phyloP scores from a whole-genome alignment of 768 basidiomycete species.

The Nidularia sp. region DNA sequence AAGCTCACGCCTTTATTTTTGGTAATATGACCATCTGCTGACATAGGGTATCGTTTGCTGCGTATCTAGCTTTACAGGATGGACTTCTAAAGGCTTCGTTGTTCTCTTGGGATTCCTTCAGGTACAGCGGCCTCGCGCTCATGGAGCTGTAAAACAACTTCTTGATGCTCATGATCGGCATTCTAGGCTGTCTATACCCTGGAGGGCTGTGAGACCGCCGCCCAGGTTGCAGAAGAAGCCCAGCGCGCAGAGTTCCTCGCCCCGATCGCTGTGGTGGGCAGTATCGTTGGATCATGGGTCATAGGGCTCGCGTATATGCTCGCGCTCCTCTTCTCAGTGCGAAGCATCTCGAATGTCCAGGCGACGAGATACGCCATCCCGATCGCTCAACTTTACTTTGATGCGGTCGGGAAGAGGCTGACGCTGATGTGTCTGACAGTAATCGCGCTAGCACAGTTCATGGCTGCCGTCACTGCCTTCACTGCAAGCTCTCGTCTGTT shows the following conservation, averaged over 20 bases:
- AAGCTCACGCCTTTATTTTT: conserved; percentile 3
- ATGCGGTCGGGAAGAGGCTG: conserved; percentile 43
- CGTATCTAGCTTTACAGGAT: conserved; percentile 47
- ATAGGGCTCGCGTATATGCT: conserved; percentile 57
- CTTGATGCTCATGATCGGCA: background rate
- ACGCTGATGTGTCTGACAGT: conserved; percentile 49
- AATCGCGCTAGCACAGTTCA: conserved; percentile 44
- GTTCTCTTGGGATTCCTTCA: conserved; percentile 55
- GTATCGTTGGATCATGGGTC: conserved; percentile 53
- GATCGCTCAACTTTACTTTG: conserved; percentile 54
- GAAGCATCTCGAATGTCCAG: conserved; percentile 46
- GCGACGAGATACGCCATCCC: conserved; percentile 51
- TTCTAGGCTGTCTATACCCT: conserved; percentile 52
- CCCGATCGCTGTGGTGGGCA: conserved; percentile 52
- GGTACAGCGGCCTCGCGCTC: conserved; percentile 13
- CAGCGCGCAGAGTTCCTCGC: conserved; percentile 52
- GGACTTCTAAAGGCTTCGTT: conserved; percentile 49
- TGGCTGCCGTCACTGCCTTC: conserved; percentile 55
- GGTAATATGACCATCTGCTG: background rate
- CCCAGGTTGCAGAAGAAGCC: conserved; percentile 62
- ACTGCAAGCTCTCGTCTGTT: conserved; percentile 54
- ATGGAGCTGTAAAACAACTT: background rate
- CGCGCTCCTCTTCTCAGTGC: conserved; percentile 53
- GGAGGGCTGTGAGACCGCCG: conserved; percentile 60
- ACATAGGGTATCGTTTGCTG: background rate